A percentile compares a stretch with the other conserved stretches of the same genome.
Conservation (phyloP, 257 asterid species). For the Jacaranda mimosifolia region DNA sequence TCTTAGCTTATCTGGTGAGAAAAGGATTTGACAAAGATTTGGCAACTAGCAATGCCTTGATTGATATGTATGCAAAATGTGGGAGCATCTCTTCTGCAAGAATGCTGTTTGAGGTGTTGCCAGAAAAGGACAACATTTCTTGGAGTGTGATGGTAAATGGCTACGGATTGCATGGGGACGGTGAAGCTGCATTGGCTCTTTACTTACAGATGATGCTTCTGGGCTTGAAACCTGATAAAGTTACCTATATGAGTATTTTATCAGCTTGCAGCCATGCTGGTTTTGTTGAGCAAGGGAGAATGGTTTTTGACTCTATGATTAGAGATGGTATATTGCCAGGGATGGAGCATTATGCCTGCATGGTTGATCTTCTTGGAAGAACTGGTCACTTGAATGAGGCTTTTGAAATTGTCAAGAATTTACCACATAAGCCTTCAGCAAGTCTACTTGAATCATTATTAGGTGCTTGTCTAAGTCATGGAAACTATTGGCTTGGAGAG, state of each 20-base stretch:
- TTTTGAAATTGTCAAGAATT: constrained; percentile 46
- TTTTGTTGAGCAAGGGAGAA: constrained; percentile 52
- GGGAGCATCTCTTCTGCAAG: constrained; percentile 55
- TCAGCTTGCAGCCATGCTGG: constrained; percentile 71
- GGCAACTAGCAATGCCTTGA: constrained; percentile 51
- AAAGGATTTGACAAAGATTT: constrained; percentile 55
- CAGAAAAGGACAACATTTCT: constrained; percentile 56
- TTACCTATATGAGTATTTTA: constrained; percentile 51
- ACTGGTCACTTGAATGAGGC: constrained; percentile 64
- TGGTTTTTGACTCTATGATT: constrained; percentile 51
- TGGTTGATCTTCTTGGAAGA: constrained; percentile 65
- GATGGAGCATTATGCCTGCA: constrained; percentile 61
- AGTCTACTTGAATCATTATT: constrained; percentile 50
- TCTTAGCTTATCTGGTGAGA: constrained; percentile 45
- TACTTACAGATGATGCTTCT: constrained; percentile 56
- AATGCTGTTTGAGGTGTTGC: constrained; percentile 50
- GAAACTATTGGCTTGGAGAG: constrained; percentile 62
- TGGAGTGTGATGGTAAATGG: constrained; percentile 64
- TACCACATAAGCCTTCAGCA: constrained; percentile 22
- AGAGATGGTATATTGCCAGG: constrained; percentile 46
- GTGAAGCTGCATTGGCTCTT: constrained; percentile 55
- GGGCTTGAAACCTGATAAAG: constrained; percentile 52
- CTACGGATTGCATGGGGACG: constrained; percentile 67
- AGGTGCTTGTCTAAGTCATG: constrained; percentile 69
- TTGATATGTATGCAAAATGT: constrained; percentile 62